Base-by-base conservation (phyloP, 2,329 filamentous ascomycete species). In the Beauveria pseudobassiana region DNA sequence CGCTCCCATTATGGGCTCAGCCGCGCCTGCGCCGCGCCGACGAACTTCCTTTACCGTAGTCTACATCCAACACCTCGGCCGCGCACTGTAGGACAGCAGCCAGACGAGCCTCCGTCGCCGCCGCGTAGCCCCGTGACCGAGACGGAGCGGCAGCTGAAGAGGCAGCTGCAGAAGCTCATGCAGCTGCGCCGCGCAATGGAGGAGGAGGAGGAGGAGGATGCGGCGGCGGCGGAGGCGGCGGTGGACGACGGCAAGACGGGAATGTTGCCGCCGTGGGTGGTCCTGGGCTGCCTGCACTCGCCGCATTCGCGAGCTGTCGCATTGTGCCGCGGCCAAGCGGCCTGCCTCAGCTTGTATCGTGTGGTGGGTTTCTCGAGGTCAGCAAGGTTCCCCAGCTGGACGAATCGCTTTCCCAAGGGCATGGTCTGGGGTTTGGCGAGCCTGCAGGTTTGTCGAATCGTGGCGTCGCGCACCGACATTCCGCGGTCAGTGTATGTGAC, bases 341-440 rank as follows among this genome's bases (percentile, higher is more conserved):
- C 30, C 10, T 30, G 30, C 9, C 30, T 30, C 8, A 28, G 8
- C 4, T 20, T 70, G 6, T 80, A 79, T 62, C 77, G 81, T 63
- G 87, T 34, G 87, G 72, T 88, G 85, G 77, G 66, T 88, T 12
- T 85, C 10, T 88, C 59, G 71, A 76, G 7, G 66, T 75, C 1
- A 75, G 78, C 42, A 70, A 73, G 4, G 65, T 87, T 57, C 80
- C 82, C 0, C 63, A 63, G 4, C 63, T 66, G 0, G 67, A 67
- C 1, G 62, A 64, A 2, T 52, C 50, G 16, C 66, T 83, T 30
- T 30, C 20, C 78, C 79, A 64, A 74, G 0, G 83, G 78, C 0
- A 74, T 89, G 71, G 51, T 69, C 8, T 91, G 86, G 86, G 83
- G 78, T 6, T 64, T 67, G 1, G 75, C 87, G 1, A 71, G 73